Evolutionary conservation across 352 stramenopile species (phyloP).

Genomic region (Pythium monospermum): DNA sequence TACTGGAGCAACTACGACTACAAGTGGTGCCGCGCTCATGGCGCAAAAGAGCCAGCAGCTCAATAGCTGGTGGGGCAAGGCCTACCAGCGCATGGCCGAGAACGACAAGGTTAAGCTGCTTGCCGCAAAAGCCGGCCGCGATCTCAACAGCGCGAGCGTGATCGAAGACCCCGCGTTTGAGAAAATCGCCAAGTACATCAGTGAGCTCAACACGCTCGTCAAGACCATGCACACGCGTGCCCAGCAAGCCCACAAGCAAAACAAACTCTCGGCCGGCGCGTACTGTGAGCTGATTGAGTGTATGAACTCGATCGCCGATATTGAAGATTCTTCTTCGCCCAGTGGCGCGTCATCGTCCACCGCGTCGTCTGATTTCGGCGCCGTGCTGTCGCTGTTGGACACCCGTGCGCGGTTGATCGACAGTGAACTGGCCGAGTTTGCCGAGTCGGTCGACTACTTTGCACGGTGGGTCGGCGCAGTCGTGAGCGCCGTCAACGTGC

Average conservation of each 20-base stretch:
- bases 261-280: conserved; percentile 61
- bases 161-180: conserved; percentile 73
- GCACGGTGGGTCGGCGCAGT: conserved; percentile 72
- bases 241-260: conserved; percentile 53
- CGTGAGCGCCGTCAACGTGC: conserved; percentile 59
- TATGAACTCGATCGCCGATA: conserved; percentile 58
- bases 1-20: no score
- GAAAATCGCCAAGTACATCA: conserved; percentile 57
- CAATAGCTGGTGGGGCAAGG: conserved; percentile 81
- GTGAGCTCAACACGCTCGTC: conserved; percentile 54
- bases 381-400: conserved; percentile 60
- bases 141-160: conserved; percentile 33
- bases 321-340: conserved; percentile 54
- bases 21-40: conserved; percentile 18
- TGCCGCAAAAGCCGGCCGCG: conserved; percentile 40
- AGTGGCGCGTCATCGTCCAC: conserved; percentile 28
- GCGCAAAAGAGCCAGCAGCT: conserved; percentile 65
- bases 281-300: conserved; percentile 84
- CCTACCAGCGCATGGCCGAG: conserved; percentile 75
- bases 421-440: conserved; percentile 61
- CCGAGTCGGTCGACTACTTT: conserved; percentile 59
- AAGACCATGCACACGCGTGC: conserved; percentile 60
- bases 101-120: conserved; percentile 70
- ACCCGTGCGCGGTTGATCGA: conserved; percentile 73
- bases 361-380: conserved; percentile 57